Conservation (phyloP, 2,329 filamentous ascomycete genomes). For the Claviceps pazoutovae region DNA sequence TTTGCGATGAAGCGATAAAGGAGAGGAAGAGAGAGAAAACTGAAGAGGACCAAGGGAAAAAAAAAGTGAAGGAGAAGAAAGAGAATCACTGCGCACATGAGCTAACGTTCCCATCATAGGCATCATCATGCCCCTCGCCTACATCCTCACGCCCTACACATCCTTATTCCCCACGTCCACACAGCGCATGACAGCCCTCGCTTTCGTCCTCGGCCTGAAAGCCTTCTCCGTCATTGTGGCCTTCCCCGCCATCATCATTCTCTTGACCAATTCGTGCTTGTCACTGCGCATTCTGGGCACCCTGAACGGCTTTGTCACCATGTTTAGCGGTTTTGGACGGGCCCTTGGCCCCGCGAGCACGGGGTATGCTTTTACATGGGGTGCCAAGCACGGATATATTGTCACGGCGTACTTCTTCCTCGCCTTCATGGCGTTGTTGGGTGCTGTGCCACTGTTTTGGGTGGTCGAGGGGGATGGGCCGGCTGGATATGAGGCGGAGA, state of each 20-base stretch:
- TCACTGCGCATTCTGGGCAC: conserved; percentile 68
- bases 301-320: conserved; percentile 80
- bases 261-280: conserved; percentile 74
- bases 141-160: conserved; percentile 70
- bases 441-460: conserved; percentile 59
- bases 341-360: conserved; percentile 64
- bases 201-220: conserved; percentile 58
- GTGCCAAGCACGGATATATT: conserved; percentile 61
- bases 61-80: no score
- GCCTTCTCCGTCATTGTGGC: conserved; percentile 66
- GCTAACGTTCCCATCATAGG: conserved; percentile 22
- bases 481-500: conserved; percentile 16
- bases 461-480: conserved; percentile 63
- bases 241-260: conserved; percentile 79
- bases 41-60: no score
- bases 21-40: no score
- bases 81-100: no score
- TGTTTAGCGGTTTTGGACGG: conserved; percentile 65
- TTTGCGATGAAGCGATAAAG: no score
- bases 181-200: conserved; percentile 46
- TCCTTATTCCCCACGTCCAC: conserved; percentile 40
- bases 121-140: conserved; percentile 57
- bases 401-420: conserved; percentile 73
- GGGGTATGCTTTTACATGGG: conserved; percentile 61
- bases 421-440: conserved; percentile 46